Evolutionary conservation across 2,329 filamentous ascomycete genomes (phyloP).

Genomic region (Aaosphaeria arxii): DNA sequence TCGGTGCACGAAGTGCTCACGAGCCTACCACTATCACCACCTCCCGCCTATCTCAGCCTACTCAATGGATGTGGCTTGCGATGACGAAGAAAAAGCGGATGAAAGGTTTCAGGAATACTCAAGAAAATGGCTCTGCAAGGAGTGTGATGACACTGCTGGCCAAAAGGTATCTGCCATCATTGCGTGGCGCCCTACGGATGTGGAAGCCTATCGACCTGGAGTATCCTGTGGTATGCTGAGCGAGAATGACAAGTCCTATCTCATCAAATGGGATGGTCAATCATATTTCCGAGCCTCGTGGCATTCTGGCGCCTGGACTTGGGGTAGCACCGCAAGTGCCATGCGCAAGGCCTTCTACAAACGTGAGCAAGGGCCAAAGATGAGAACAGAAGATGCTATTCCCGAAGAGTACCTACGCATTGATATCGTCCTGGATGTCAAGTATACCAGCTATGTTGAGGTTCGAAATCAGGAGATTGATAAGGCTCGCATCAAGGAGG

Average conservation of each 20-base stretch:
- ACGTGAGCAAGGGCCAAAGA: slow-evolving; percentile 65
- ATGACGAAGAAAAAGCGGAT: slow-evolving; percentile 52
- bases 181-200: slow-evolving; percentile 76
- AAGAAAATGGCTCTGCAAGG: slow-evolving; percentile 73
- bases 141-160: slow-evolving; percentile 63
- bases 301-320: slow-evolving; percentile 89
- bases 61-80: slow-evolving; percentile 43
- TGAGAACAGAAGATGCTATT: slow-evolving; percentile 73
- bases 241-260: slow-evolving; percentile 84
- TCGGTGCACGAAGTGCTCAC: slow-evolving; percentile 72
- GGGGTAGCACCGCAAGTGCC: slow-evolving; percentile 59
- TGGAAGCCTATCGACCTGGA: slow-evolving; percentile 53
- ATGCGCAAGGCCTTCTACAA: slow-evolving; percentile 78
- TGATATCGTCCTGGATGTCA: slow-evolving; percentile 85
- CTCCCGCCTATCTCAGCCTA: slow-evolving; percentile 55
- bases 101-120: slow-evolving; percentile 71
- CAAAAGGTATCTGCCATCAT: slow-evolving; percentile 73
- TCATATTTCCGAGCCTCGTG: slow-evolving; percentile 83
- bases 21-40: slow-evolving; percentile 83
- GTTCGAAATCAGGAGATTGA: slow-evolving; percentile 66
- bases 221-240: slow-evolving; percentile 54
- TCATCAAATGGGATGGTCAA: slow-evolving; percentile 79
- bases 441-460: slow-evolving; percentile 60
- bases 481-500: slow-evolving; percentile 66
- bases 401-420: slow-evolving; percentile 81